A percentile compares a stretch with the other conserved stretches of the same genome.
These are phyloP conservation scores for Herpetomonas tarakana DNA, from an alignment of 208 protist genomes.

Conservation along the genomic window DNA sequence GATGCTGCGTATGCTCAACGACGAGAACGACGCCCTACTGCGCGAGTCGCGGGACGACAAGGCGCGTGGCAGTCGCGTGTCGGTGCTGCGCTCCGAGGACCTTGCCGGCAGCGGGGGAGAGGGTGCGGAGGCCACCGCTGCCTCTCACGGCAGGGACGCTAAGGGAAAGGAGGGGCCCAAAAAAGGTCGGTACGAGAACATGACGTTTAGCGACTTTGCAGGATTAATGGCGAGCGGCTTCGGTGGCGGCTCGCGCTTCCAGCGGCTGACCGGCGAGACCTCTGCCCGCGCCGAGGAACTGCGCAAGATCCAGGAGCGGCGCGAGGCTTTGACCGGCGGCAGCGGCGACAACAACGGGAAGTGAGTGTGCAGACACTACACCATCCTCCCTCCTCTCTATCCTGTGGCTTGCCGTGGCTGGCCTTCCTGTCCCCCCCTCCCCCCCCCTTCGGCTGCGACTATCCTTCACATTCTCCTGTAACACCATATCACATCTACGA, in stretches of 20 bases:
- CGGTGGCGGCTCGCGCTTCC: conserved; percentile 77
- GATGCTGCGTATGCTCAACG: conserved; percentile 75
- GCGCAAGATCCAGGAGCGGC: conserved; percentile 30
- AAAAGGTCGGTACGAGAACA: conserved; percentile 32
- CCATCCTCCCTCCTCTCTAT: no score
- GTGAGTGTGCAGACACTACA: no score
- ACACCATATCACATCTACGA: no score
- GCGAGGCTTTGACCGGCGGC: no score
- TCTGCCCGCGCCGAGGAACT: conserved; percentile 35
- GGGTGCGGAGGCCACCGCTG: conserved; percentile 16
- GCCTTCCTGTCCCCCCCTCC: no score
- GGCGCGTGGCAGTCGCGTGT: conserved; percentile 43
- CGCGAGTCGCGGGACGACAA: conserved; percentile 13
- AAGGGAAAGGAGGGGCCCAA: conserved; percentile 7
- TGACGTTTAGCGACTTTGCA: conserved; percentile 59
- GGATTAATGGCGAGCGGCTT: conserved; percentile 64
- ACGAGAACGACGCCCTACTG: conserved; percentile 50
- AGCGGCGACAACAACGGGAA: no score
- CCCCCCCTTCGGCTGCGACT: no score
- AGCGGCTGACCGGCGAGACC: conserved; percentile 73
- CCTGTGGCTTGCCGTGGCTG: no score
- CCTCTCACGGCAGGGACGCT: conserved; percentile 4
- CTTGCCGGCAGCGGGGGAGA: conserved; percentile 19
- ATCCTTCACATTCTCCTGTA: no score
- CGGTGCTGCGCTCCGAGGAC: conserved; percentile 54